Percentiles rank a stretch among this genome's conserved stretches.
Conservation (phyloP, 163 green algal species). For the Chlorella variabilis region DNA sequence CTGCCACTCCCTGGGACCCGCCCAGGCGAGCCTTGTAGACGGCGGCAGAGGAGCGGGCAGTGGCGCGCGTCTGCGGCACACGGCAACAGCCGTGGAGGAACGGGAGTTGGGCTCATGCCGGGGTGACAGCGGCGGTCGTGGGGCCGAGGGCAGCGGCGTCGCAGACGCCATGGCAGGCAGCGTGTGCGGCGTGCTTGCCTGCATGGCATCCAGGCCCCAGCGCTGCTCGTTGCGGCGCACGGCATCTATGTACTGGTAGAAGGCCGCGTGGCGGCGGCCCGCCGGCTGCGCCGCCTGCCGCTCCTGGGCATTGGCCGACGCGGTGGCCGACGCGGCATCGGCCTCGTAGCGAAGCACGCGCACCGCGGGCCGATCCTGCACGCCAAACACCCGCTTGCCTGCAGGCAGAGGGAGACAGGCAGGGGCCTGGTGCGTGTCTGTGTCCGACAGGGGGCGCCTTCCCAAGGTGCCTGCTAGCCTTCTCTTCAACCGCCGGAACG, state of each 20-base stretch:
- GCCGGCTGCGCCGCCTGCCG: background rate
- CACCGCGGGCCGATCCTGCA: background rate
- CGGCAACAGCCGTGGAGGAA: too few relatives aligned
- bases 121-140: background rate
- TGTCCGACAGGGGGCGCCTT: too few relatives aligned
- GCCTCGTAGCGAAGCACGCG: slow-evolving; percentile 12
- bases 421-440: background rate
- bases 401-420: background rate
- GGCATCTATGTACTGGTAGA: background rate
- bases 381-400: background rate
- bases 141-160: too few relatives aligned
- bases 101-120: too few relatives aligned
- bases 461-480: too few relatives aligned
- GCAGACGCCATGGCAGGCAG: too few relatives aligned
- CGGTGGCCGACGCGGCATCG: background rate
- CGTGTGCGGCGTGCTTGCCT: background rate
- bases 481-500: too few relatives aligned
- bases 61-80: background rate
- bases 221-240: slow-evolving; percentile 4
- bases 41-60: background rate
- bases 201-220: background rate
- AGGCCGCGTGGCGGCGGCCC: slow-evolving; percentile 18
- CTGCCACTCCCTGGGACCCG: background rate
- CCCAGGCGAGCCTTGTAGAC: background rate
- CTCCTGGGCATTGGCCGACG: background rate